These are phyloP conservation scores for Syncephalastrum sp. DNA, from an alignment of 371 early-diverging fungal species.

Conservation along the genomic window DNA sequence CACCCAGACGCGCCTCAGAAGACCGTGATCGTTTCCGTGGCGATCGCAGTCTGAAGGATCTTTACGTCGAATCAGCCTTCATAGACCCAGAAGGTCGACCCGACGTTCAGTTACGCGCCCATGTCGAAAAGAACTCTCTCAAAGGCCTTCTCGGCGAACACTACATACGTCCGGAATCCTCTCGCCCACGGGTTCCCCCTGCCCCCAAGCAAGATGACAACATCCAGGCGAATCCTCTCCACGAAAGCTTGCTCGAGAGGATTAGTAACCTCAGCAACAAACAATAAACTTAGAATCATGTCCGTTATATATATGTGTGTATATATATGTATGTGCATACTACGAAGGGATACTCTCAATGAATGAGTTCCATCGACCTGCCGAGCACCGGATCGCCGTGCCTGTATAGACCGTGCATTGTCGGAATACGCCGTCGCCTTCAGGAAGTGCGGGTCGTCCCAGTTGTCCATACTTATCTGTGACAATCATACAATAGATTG, in stretches of 20 bases:
- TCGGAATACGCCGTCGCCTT: conserved; percentile 20
- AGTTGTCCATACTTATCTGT: conserved; percentile 36
- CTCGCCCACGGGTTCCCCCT: neutral
- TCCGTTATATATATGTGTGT: neutral
- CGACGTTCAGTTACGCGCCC: conserved; percentile 16
- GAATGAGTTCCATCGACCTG: conserved; percentile 39
- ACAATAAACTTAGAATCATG: no score
- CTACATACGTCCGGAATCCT: neutral
- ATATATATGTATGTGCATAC: no score
- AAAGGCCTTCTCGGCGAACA: neutral
- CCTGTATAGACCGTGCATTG: conserved; percentile 13
- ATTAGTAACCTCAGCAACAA: no score
- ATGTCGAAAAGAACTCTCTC: conserved; percentile 8
- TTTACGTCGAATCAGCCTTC: conserved; percentile 65
- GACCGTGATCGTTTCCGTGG: conserved; percentile 23
- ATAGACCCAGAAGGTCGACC: conserved; percentile 67
- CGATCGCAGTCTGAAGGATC: conserved; percentile 49
- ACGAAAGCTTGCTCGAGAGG: conserved; percentile 5
- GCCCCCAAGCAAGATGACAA: conserved; percentile 7
- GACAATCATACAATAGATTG: neutral
- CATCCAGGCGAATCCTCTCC: conserved; percentile 17
- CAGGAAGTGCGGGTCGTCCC: conserved; percentile 11
- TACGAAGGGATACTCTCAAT: conserved; percentile 5
- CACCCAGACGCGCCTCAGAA: conserved; percentile 21
- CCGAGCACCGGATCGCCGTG: conserved; percentile 24